phyloP scores from a whole-genome alignment of 129 eudicot genomes.

The Flaveria trinervia region DNA sequence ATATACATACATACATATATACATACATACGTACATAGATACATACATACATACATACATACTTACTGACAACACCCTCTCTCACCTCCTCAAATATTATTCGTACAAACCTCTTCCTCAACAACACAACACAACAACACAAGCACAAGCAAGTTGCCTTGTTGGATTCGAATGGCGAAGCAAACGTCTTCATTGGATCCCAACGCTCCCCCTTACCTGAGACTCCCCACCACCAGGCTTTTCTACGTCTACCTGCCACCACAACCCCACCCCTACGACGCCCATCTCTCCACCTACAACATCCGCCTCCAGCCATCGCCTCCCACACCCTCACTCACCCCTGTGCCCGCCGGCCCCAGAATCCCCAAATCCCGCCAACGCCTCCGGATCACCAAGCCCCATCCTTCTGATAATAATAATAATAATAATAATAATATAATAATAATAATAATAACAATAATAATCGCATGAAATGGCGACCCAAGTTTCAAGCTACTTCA shows the following conservation, averaged over 20 bases:
- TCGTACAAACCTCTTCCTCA: too few relatives aligned
- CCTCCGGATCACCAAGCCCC: too few relatives aligned
- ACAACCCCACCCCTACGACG: neutral
- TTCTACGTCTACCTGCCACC: neutral
- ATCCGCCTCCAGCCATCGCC: neutral
- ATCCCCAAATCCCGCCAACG: slow-evolving; percentile 3
- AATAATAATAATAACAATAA: too few relatives aligned
- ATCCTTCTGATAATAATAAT: too few relatives aligned
- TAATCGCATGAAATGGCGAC: neutral
- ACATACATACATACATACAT: too few relatives aligned
- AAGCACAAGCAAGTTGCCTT: too few relatives aligned
- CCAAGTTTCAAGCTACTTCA: neutral
- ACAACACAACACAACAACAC: too few relatives aligned
- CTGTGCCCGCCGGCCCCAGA: slow-evolving; percentile 10
- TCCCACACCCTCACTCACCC: neutral
- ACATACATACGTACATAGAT: too few relatives aligned
- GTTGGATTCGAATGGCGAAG: neutral
- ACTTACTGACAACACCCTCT: too few relatives aligned
- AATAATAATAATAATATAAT: too few relatives aligned
- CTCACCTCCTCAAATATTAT: too few relatives aligned
- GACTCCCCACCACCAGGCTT: neutral
- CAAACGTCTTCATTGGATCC: neutral
- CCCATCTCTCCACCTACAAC: neutral
- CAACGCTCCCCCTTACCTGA: neutral
- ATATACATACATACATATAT: too few relatives aligned